Evolutionary conservation across 768 basidiomycete genomes (phyloP).

Genomic region (Phanerochaete sordida): DNA sequence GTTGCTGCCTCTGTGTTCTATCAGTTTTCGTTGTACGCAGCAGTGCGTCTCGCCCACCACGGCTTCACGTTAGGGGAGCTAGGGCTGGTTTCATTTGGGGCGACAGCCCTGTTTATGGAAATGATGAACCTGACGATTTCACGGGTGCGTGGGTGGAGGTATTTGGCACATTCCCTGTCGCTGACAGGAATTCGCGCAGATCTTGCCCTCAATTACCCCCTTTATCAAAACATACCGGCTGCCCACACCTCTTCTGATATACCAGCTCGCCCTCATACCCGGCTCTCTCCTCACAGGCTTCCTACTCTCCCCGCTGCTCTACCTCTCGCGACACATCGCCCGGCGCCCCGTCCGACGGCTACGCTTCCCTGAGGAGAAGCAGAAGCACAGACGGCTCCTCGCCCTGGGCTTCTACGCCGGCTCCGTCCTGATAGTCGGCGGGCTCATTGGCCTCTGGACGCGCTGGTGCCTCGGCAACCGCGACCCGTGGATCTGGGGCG

Average conservation of each 20-base stretch:
- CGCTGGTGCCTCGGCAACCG: constrained; percentile 77
- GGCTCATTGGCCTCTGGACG: constrained; percentile 90
- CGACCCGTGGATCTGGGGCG: constrained; percentile 85
- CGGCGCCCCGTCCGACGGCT: constrained; percentile 81
- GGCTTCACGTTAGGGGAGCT: constrained; percentile 96
- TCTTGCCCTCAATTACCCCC: constrained; percentile 73
- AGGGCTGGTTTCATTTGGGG: constrained; percentile 84
- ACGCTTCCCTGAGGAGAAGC: constrained; percentile 78
- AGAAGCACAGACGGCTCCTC: constrained; percentile 74
- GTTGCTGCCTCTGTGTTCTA: constrained; percentile 74
- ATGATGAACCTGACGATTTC: constrained; percentile 80
- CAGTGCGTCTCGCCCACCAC: constrained; percentile 86
- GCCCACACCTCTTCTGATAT: constrained; percentile 87
- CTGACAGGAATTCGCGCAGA: constrained; percentile 38
- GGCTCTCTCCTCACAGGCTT: constrained; percentile 93
- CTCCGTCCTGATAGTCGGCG: constrained; percentile 69
- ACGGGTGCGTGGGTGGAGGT: constrained; percentile 46
- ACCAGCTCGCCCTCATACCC: constrained; percentile 89
- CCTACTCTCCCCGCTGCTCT: constrained; percentile 88
- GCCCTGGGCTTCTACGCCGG: constrained; percentile 85
- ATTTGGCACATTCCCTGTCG: not conserved
- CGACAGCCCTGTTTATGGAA: constrained; percentile 83
- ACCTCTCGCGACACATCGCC: constrained; percentile 88
- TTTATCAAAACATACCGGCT: constrained; percentile 91
- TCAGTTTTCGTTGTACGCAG: constrained; percentile 88